These are phyloP conservation scores for Leccinum longicurvipes DNA, from an alignment of 768 basidiomycete genomes.

Conservation along the genomic window DNA sequence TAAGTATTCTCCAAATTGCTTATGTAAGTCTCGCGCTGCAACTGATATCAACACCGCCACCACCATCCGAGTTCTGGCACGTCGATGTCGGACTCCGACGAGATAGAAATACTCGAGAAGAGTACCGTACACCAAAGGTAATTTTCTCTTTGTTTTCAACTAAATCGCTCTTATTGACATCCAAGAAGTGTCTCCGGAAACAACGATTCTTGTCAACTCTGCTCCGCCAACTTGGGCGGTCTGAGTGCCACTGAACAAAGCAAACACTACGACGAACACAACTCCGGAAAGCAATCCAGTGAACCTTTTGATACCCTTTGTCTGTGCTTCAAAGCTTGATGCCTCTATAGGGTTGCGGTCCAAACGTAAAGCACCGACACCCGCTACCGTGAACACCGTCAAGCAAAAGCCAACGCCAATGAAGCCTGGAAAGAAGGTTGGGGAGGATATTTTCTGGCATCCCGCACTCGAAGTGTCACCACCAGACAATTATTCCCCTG, in stretches of 20 bases:
- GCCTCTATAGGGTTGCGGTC: slow-evolving; percentile 9
- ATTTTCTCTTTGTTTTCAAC: neutral
- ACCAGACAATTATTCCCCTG: slow-evolving; percentile 59
- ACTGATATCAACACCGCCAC: slow-evolving; percentile 11
- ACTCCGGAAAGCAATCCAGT: slow-evolving; percentile 21
- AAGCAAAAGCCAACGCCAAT: neutral
- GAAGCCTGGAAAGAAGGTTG: neutral
- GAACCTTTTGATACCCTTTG: neutral
- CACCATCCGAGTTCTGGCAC: too few relatives aligned
- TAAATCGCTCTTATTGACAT: neutral
- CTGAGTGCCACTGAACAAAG: slow-evolving; percentile 40
- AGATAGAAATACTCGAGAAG: slow-evolving; percentile 24
- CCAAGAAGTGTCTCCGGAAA: slow-evolving; percentile 11
- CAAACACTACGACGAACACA: slow-evolving; percentile 56
- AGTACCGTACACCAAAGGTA: slow-evolving; percentile 11
- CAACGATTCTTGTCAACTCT: slow-evolving; percentile 48
- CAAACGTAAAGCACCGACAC: slow-evolving; percentile 16
- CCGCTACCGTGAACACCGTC: neutral
- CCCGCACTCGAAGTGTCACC: slow-evolving; percentile 42
- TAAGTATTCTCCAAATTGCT: slow-evolving; percentile 15
- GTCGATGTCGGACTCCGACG: slow-evolving; percentile 27
- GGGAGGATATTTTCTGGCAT: slow-evolving; percentile 66
- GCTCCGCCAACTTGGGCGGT: slow-evolving; percentile 39
- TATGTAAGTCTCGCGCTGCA: slow-evolving; percentile 20
- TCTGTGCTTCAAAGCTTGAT: neutral